These are phyloP conservation scores for Diplodia intermedia DNA, from an alignment of 2,329 filamentous ascomycete species.

Conservation along the genomic window DNA sequence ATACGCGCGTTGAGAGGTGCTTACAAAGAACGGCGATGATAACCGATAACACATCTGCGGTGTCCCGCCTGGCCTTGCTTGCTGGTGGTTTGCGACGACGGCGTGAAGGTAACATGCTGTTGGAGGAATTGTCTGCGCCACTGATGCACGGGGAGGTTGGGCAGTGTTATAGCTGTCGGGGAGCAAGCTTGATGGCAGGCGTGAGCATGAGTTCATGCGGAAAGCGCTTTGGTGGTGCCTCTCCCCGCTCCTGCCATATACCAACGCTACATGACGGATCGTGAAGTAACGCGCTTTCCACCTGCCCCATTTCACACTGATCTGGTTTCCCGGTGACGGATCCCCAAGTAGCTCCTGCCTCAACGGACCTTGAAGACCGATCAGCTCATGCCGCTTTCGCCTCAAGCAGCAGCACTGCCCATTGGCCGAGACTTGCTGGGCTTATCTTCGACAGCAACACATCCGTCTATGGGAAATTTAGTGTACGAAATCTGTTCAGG, in stretches of 20 bases:
- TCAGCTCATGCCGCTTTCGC: neutral
- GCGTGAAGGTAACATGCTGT: neutral
- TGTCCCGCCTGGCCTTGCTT: conserved; percentile 40
- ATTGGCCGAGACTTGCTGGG: neutral
- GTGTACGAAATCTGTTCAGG: neutral
- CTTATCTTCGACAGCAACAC: no score
- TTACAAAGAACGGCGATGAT: conserved; percentile 56
- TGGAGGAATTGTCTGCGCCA: neutral
- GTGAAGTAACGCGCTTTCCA: neutral
- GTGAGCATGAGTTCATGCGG: neutral
- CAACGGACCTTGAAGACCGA: neutral
- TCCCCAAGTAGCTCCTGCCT: neutral
- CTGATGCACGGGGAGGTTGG: neutral
- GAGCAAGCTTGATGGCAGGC: conserved; percentile 13
- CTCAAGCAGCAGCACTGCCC: neutral
- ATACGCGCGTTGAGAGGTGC: conserved; percentile 18
- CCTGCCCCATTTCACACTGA: neutral
- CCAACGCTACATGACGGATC: neutral
- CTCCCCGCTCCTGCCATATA: neutral
- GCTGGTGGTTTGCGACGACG: neutral
- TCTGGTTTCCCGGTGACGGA: neutral
- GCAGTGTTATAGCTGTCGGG: neutral
- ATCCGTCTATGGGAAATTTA: no score
- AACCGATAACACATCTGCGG: conserved; percentile 40
- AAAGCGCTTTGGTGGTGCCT: conserved; percentile 14